Evolutionary conservation across 345 rosid species (phyloP).

Genomic region (Brassica carinata): DNA sequence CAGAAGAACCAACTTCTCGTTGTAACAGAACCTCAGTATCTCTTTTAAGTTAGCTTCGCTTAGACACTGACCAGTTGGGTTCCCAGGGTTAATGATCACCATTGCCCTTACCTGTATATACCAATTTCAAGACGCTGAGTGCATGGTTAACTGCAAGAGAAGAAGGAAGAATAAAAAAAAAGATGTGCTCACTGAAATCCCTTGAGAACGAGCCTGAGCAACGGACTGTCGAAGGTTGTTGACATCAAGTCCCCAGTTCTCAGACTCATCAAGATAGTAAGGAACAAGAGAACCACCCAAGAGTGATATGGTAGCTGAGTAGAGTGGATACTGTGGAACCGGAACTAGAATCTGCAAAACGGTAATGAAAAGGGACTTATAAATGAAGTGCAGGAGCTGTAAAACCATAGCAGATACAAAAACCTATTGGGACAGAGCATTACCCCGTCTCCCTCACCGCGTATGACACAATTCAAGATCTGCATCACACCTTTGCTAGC

Average conservation of each 20-base stretch:
- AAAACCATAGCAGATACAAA: background rate
- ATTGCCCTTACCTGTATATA: constrained; percentile 55
- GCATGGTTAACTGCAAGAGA: constrained; percentile 21
- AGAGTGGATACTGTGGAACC: constrained; percentile 98
- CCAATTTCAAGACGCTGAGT: background rate
- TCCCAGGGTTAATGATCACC: background rate
- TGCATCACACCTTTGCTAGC: constrained; percentile 99
- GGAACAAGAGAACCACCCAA: constrained; percentile 95
- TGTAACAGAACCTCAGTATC: background rate
- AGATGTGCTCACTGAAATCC: constrained; percentile 74
- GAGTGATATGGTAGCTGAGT: constrained; percentile 90
- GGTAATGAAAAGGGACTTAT: background rate
- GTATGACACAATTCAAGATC: constrained; percentile 80
- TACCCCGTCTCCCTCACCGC: constrained; percentile 92
- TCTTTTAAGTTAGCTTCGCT: background rate
- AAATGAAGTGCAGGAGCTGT: background rate
- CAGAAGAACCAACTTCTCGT: background rate
- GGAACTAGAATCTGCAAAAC: constrained; percentile 81
- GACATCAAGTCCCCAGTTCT: constrained; percentile 97
- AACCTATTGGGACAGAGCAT: constrained; percentile 27
- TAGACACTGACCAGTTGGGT: constrained; percentile 1
- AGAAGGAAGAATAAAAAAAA: constrained; percentile 17
- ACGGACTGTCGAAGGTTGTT: constrained; percentile 77
- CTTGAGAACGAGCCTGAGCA: constrained; percentile 73
- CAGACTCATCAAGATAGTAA: constrained; percentile 87